Base-by-base conservation (phyloP, 1,284 basidiomycete genomes). In the Phlebopus sp. region DNA sequence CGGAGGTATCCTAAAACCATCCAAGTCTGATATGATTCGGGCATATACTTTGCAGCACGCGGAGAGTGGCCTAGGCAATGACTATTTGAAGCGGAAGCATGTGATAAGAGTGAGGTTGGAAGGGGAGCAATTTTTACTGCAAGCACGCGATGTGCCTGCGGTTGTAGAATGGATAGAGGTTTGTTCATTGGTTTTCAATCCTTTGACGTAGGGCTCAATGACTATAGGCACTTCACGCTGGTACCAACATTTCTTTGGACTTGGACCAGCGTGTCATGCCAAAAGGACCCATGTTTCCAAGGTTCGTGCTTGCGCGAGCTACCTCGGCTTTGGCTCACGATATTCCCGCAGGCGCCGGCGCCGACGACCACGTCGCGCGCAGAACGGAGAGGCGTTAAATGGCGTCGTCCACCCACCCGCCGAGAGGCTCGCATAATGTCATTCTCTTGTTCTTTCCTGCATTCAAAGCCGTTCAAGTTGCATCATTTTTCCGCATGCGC, bases 161-260 rank as follows among this genome's bases (percentile, higher is more conserved):
- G 92, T 97, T 8, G 91, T 99, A 37, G 84, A 91, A 56, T 96
- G 95, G 92, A 96, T 99, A 58, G 96, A 99, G 84, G 94, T 90
- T 57, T 44, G 74, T 64, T 29, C 37, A 31, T 42, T 41, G 50
- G 4, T 29, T 29, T 5, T 41, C 52, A 35, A 44, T 48, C 42
- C n/a, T 38, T 31, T 15, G 47, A 13, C 14, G 43, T 32, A 35
- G 21, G 11, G 42, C 53, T 66, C 45, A 66, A 14, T 14, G 7
- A 48, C 25, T 55, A 15, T 56, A 90, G 86, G 87, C 85, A 11
- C 76, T 98, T 47, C 95, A 98, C 72, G 89, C 94, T 34, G 90
- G 92, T 1, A 87, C 91, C n/a, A 97, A 97, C 66, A 85, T 98
- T 40, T 78, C 93, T 2, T 72, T 95, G 47, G 97, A 99, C 68